phyloP scores from a whole-genome alignment of 73 alveolate species.

The Paramecium primaurelia region DNA sequence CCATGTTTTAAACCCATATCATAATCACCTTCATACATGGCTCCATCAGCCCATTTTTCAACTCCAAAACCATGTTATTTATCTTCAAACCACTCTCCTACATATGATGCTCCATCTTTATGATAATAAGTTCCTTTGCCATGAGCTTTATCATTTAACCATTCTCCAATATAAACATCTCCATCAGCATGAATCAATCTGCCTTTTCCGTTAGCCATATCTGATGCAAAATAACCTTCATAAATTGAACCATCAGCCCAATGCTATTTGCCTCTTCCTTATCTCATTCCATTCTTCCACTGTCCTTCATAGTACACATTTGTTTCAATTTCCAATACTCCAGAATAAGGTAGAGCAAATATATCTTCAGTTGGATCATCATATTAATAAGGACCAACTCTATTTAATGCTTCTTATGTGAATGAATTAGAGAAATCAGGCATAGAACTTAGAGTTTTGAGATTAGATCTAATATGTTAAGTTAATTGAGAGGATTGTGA shows the following conservation, averaged over 20 bases:
- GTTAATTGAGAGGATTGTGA: not conserved
- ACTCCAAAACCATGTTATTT: slow-evolving; percentile 65
- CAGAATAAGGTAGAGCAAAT: not conserved
- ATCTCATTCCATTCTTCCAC: slow-evolving; percentile 62
- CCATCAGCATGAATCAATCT: slow-evolving; percentile 76
- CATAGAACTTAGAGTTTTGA: not conserved
- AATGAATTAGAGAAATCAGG: not conserved
- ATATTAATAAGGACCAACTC: not conserved
- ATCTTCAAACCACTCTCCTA: slow-evolving; percentile 63
- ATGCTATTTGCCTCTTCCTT: slow-evolving; percentile 71
- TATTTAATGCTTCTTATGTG: not conserved
- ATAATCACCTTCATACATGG: slow-evolving; percentile 59
- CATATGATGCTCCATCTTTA: slow-evolving; percentile 64
- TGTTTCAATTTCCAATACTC: slow-evolving; percentile 52
- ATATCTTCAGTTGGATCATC: not conserved
- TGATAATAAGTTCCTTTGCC: slow-evolving; percentile 71
- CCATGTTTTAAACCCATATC: slow-evolving; percentile 65
- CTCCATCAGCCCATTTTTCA: slow-evolving; percentile 64
- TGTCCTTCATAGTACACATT: slow-evolving; percentile 55
- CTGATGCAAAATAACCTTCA: slow-evolving; percentile 69
- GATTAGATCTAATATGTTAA: not conserved
- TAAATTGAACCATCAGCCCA: slow-evolving; percentile 78
- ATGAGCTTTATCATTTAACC: slow-evolving; percentile 71
- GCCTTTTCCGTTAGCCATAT: slow-evolving; percentile 76
- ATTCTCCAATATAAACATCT: slow-evolving; percentile 74